Evolutionary conservation across 345 rosid species (phyloP), one percentile per base, ranked within the genome.

Genomic region (Boechera retrofracta): DNA sequence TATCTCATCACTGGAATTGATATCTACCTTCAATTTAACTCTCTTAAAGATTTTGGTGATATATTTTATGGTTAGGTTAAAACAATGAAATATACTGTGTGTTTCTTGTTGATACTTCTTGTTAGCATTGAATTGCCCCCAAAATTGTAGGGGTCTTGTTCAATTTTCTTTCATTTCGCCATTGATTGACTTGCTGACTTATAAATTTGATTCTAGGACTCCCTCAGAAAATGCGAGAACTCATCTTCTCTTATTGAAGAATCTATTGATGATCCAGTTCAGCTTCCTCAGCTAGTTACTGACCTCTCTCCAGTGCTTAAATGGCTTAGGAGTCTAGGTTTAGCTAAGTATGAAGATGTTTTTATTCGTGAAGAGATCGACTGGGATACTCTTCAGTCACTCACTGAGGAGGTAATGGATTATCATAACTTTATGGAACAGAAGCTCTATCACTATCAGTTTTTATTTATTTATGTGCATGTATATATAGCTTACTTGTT

Each of bases 281-380:
- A 6, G 69, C 73, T 81, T 76, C 85, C 83, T 28, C 74, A 36
- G 77, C 81, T 68, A 78, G 86, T 49, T 67, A 75, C 65, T 73
- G 89, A 87, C 65, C 79, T 82, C 32, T 83, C 91, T 73, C 89
- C 97, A 49, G 97, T 94, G 66, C 67, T 86, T 66, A 78, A 78
- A 24, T 94, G 92, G 90, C 77, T 94, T 7, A 74, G 81, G 64
- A 78, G 67, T 84, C 74, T 91, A 5, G 93, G 93, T 65, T 82
- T 94, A 62, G 84, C 82, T 60, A 89, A 84, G 76, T 94, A 89
- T 33, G 94, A 86, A 79, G 87, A 85, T 44, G 82, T 72, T 72
- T 94, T 94, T 82, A 77, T 81, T 6, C 82, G 84, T 13, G 98
- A 94, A 85, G 98, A 94, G 85, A 87, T 94, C 36, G 96, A 91